A percentile compares a stretch with the other conserved stretches of the same genome.
Evolutionary conservation across 805 yeast genomes (phyloP).

Genomic region (Debaryomyces prosopidis): DNA sequence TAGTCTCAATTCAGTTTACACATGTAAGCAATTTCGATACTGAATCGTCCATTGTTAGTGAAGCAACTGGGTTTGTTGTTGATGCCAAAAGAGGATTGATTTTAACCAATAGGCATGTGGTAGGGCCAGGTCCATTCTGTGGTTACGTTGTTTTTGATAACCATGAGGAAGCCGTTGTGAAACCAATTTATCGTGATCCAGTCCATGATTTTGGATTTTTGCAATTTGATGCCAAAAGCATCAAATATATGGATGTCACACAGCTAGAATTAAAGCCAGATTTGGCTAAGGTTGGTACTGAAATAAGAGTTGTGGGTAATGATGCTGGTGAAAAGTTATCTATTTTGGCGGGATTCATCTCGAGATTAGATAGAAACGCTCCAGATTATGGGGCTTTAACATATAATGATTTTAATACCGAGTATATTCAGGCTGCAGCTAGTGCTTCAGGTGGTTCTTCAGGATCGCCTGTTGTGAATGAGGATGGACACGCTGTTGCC

Average conservation of each 20-base stretch:
- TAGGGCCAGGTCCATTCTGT: slow-evolving; percentile 90
- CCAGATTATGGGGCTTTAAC: slow-evolving; percentile 89
- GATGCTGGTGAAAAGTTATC: slow-evolving; percentile 95
- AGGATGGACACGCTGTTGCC: slow-evolving; percentile 85
- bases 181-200: slow-evolving; percentile 88
- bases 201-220: slow-evolving; percentile 94
- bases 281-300: slow-evolving; percentile 86
- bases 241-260: slow-evolving; percentile 72
- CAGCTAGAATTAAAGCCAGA: slow-evolving; percentile 75
- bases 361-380: slow-evolving; percentile 87
- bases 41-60: slow-evolving; percentile 75
- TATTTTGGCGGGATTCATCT: slow-evolving; percentile 82
- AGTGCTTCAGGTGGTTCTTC: slow-evolving; percentile 94
- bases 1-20: slow-evolving; percentile 86
- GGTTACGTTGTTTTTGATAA: slow-evolving; percentile 93
- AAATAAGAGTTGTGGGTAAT: slow-evolving; percentile 92
- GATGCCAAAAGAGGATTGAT: slow-evolving; percentile 81
- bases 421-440: slow-evolving; percentile 94
- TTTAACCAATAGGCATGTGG: slow-evolving; percentile 91
- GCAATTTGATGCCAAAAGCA: slow-evolving; percentile 66
- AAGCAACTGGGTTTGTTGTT: slow-evolving; percentile 96
- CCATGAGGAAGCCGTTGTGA: slow-evolving; percentile 88
- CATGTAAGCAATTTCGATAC: slow-evolving; percentile 87
- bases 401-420: slow-evolving; percentile 91
- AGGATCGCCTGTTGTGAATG: slow-evolving; percentile 94